Conservation (phyloP, 441 rosid genomes). For the Syzygium syzygioides region DNA sequence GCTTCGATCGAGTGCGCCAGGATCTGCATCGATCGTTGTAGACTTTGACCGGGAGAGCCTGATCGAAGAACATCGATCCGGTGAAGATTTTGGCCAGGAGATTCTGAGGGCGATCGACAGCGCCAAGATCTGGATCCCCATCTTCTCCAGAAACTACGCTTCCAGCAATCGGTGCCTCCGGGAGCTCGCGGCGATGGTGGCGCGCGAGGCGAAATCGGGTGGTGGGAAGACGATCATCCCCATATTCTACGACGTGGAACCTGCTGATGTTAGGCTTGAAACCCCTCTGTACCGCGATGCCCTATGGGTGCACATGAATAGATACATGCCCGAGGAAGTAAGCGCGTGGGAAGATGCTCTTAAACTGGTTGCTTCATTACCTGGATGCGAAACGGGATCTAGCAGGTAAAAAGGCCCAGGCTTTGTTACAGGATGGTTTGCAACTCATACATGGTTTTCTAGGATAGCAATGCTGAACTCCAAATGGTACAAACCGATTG, state of each 20-base stretch:
- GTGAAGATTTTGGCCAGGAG: too few relatives aligned
- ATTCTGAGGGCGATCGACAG: too few relatives aligned
- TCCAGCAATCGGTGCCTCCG: neutral
- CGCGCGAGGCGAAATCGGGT: accelerated
- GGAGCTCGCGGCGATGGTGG: neutral
- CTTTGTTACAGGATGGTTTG: accelerated
- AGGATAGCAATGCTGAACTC: accelerated
- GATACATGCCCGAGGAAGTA: accelerated
- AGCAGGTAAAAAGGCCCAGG: neutral
- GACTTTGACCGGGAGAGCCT: too few relatives aligned
- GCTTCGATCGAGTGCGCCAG: too few relatives aligned
- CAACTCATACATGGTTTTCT: neutral
- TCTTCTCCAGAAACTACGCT: neutral
- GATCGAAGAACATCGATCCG: too few relatives aligned
- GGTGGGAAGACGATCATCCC: neutral
- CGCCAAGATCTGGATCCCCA: neutral
- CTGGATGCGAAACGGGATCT: neutral
- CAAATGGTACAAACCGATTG: neutral
- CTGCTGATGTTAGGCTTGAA: neutral
- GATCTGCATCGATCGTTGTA: too few relatives aligned
- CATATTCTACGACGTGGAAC: neutral
- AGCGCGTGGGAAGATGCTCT: neutral
- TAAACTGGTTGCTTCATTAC: neutral
- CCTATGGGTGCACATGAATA: accelerated
- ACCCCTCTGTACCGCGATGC: neutral